Conservation (phyloP, 73 alveolate genomes). For the Paramecium caudatum region DNA sequence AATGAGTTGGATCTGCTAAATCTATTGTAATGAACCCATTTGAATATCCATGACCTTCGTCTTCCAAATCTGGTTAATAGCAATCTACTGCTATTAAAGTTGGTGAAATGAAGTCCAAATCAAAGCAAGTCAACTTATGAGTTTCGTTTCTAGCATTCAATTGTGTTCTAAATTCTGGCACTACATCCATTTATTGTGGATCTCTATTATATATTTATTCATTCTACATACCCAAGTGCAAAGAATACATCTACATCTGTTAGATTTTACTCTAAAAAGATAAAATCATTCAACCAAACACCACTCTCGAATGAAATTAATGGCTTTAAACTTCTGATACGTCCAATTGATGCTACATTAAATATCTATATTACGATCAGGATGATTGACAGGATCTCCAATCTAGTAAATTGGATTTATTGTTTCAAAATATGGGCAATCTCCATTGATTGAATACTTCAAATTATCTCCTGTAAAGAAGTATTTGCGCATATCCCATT, state of each 20-base stretch:
- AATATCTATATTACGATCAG: not conserved
- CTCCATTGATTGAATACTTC: not conserved
- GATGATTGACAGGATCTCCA: slow-evolving; percentile 19
- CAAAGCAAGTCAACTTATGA: not conserved
- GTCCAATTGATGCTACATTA: not conserved
- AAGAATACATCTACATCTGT: slow-evolving; percentile 3
- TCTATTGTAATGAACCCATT: slow-evolving; percentile 13
- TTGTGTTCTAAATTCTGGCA: not conserved
- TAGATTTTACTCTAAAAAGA: slow-evolving; percentile 1
- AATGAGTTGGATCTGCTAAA: not conserved
- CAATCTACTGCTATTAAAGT: not conserved
- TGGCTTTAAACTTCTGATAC: not conserved
- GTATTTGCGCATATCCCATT: slow-evolving; percentile 40
- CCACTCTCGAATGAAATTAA: slow-evolving; percentile 14
- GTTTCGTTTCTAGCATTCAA: not conserved
- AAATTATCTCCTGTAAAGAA: slow-evolving; percentile 40
- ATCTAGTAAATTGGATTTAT: not conserved
- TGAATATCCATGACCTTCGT: not conserved
- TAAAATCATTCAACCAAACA: slow-evolving; percentile 35
- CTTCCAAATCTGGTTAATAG: slow-evolving; percentile 42
- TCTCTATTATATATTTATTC: not conserved
- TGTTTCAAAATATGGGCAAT: slow-evolving; percentile 23
- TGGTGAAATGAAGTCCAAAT: not conserved
- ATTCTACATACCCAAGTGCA: slow-evolving; percentile 39
- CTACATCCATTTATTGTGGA: slow-evolving; percentile 30